Percentiles rank a stretch among this genome's conserved stretches.
phyloP scores from a whole-genome alignment of 306 rosid genomes.

The Fagus sylvatica region DNA sequence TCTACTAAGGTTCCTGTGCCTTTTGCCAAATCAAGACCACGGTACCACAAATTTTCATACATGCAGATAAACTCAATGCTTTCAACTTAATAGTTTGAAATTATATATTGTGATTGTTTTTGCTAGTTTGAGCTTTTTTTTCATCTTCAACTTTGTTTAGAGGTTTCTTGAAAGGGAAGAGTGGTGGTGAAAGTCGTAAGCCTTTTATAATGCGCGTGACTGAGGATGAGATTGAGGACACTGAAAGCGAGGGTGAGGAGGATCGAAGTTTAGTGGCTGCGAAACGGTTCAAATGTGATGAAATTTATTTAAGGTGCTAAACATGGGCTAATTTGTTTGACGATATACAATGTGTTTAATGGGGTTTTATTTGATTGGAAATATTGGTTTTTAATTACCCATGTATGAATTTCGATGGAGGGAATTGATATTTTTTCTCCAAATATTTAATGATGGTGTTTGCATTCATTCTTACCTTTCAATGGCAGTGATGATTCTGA shows the following conservation, averaged over 20 bases:
- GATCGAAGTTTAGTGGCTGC: conserved; percentile 29
- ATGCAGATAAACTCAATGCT: neutral
- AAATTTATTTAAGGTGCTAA: conserved; percentile 58
- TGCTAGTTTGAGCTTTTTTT: conserved; percentile 11
- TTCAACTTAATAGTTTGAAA: conserved; percentile 18
- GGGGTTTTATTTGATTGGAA: neutral
- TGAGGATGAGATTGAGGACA: conserved; percentile 55
- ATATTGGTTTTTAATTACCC: neutral
- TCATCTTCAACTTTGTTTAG: conserved; percentile 15
- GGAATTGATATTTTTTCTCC: neutral
- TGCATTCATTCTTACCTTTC: conserved; percentile 27
- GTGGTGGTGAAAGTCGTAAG: conserved; percentile 31
- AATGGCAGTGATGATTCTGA: conserved; percentile 67
- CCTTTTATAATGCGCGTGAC: conserved; percentile 58
- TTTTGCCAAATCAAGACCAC: conserved; percentile 31
- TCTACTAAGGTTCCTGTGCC: conserved; percentile 43
- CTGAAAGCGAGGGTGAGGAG: conserved; percentile 46
- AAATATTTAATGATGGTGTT: conserved; percentile 14
- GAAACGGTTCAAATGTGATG: conserved; percentile 55
- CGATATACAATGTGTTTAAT: neutral
- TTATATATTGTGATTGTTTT: neutral
- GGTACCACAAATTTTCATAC: conserved; percentile 34
- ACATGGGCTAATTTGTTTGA: conserved; percentile 2
- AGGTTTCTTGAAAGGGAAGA: conserved; percentile 28
- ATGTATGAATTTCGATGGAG: neutral